Base-by-base conservation (phyloP, 202 grass and related monocot species). In the Zizania palustris region DNA sequence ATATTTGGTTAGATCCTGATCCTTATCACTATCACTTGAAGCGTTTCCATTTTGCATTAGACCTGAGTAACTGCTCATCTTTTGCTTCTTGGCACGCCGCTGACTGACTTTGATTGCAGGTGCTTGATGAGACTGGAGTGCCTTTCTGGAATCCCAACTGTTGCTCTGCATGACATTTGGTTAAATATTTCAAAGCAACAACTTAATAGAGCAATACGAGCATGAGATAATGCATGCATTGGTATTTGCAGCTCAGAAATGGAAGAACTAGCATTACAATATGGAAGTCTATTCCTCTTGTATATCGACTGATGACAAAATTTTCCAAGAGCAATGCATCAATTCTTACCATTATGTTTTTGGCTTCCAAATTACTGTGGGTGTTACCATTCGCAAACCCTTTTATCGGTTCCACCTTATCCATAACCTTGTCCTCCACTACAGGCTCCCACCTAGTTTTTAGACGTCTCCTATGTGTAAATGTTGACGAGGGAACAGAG, bases 361-460 rank as follows among this genome's bases (percentile, higher is more conserved):
- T 76, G 58, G 83, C 43, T 71, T 86, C 80, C 3, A 65, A 61
- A 75, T 11, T 72, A 81, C 34, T 77, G 42, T 83, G 46, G 46
- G 69, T 37, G 22, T 44, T 60, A 60, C 59, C 72, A 35, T 76
- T 87, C 61, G 57, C 63, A 72, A 69, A 64, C 55, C 72, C 59
- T 80, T 76, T 86, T 83, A 80, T 7, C 33, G 63, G 67, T 76
- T 91, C 82, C n/a, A 71, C 83, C 81, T 90, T 90, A 69, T 90
- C 82, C 45, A 58, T 51, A 80, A 86, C 67, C 7, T 78, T 88
- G 78, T 85, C 88, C 48, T 89, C 89, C 22, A 71, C 80, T 82
- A 84, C 73, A 85, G 95, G 86, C 51, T 94, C 95, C 95, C 95
- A 97, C 72, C 95, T 90, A 80, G 91, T 97, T 91, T 92, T 97